Evolutionary conservation across 768 basidiomycete species (phyloP).

Genomic region (Cyclocybe aegerita): DNA sequence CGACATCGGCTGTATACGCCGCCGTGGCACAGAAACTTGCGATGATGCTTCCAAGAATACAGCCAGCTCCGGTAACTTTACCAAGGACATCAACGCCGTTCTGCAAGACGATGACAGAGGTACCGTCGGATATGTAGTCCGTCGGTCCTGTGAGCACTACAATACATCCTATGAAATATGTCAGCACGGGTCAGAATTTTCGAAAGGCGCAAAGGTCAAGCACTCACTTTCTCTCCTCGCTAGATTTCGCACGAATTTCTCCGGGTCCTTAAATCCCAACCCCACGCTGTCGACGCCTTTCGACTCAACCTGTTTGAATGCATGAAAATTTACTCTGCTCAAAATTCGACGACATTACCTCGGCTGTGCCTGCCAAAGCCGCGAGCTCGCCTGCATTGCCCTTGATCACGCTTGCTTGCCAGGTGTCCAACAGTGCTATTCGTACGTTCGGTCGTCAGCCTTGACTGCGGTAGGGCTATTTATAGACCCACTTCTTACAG

Average conservation of each 20-base stretch:
- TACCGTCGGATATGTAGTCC: slow-evolving; percentile 87
- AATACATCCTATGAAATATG: slow-evolving; percentile 59
- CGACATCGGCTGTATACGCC: slow-evolving; percentile 30
- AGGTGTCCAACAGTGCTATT: slow-evolving; percentile 66
- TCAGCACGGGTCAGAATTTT: not conserved
- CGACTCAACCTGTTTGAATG: slow-evolving; percentile 51
- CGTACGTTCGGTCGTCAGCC: not conserved
- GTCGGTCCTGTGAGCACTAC: slow-evolving; percentile 76
- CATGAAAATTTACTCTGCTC: too few relatives aligned
- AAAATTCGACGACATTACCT: slow-evolving; percentile 42
- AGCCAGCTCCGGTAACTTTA: slow-evolving; percentile 88
- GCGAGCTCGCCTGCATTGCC: slow-evolving; percentile 92
- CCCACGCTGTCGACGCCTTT: slow-evolving; percentile 89
- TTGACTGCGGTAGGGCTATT: not conserved
- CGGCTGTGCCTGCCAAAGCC: slow-evolving; percentile 68
- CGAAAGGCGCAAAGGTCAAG: not conserved
- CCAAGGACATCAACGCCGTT: slow-evolving; percentile 79
- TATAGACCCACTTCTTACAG: slow-evolving; percentile 50
- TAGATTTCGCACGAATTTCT: slow-evolving; percentile 62
- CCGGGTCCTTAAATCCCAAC: slow-evolving; percentile 73
- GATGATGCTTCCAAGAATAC: slow-evolving; percentile 75
- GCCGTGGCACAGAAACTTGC: slow-evolving; percentile 81
- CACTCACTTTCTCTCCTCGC: slow-evolving; percentile 74
- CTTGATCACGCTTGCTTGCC: slow-evolving; percentile 91
- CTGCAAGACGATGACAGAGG: slow-evolving; percentile 57